These are phyloP conservation scores for Euphorbia corollata DNA, from an alignment of 441 rosid species.

Conservation along the genomic window DNA sequence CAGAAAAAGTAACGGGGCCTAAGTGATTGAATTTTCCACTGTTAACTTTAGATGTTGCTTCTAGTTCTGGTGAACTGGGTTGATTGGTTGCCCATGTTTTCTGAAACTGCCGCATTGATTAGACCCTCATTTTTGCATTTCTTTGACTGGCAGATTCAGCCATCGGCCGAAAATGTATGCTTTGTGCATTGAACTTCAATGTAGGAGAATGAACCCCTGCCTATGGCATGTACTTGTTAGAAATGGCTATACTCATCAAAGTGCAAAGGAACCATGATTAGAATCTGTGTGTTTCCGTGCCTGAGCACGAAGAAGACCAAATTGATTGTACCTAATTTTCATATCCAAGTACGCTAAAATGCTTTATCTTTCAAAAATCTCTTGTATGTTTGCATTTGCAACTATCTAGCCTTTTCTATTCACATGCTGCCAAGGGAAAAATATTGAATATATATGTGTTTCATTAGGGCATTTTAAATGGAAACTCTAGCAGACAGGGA, in stretches of 20 bases:
- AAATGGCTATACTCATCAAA: too few species aligned
- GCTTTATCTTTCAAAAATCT: not conserved
- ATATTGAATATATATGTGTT: not conserved
- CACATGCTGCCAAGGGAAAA: not conserved
- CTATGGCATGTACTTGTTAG: too few species aligned
- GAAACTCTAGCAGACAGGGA: not conserved
- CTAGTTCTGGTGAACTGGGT: not conserved
- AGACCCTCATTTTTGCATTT: not conserved
- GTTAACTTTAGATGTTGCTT: not conserved
- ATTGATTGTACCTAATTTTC: too few species aligned
- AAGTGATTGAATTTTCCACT: constrained; percentile 3
- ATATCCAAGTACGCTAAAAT: not conserved
- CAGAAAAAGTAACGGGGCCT: not conserved
- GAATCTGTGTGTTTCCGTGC: too few species aligned
- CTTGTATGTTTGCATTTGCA: not conserved
- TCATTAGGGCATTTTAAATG: not conserved
- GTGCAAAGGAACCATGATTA: too few species aligned
- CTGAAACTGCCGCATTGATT: not conserved
- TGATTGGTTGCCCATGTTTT: not conserved
- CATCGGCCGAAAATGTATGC: too few species aligned
- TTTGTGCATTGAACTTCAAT: too few species aligned
- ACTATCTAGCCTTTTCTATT: not conserved
- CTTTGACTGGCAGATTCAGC: not conserved
- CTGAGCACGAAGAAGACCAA: too few species aligned
- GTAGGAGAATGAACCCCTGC: too few species aligned